A percentile compares a stretch with the other conserved stretches of the same genome.
Conservation (phyloP, 768 basidiomycete species). For the Coprinellus aureogranulatus region DNA sequence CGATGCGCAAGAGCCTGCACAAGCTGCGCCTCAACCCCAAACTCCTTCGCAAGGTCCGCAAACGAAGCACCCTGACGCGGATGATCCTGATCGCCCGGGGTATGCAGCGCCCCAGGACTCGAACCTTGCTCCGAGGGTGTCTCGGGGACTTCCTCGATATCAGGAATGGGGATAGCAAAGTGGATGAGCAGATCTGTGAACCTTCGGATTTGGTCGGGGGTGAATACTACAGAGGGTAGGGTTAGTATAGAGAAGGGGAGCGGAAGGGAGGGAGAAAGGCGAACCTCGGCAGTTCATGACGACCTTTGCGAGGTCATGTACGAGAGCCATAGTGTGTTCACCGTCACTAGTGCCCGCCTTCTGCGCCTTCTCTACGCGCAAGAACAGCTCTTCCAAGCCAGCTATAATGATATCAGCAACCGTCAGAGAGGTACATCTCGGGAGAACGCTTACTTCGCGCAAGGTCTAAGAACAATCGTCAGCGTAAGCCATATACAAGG, state of each 20-base stretch:
- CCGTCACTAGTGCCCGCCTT: conserved; percentile 33
- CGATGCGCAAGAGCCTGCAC: conserved; percentile 68
- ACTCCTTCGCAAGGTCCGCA: conserved; percentile 62
- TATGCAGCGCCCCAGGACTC: background rate
- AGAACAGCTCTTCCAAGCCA: conserved; percentile 55
- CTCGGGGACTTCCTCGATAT: conserved; percentile 1
- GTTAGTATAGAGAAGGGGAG: background rate
- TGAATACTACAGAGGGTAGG: conserved; percentile 51
- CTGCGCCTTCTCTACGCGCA: conserved; percentile 37
- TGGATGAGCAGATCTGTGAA: conserved; percentile 43
- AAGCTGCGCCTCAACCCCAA: conserved; percentile 67
- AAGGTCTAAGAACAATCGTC: conserved; percentile 28
- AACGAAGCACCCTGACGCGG: conserved; percentile 5
- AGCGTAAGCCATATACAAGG: background rate
- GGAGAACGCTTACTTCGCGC: conserved; percentile 36
- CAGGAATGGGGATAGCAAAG: conserved; percentile 18
- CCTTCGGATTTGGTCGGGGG: conserved; percentile 52
- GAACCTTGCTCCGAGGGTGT: background rate
- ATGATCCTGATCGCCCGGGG: background rate
- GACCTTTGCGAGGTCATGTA: conserved; percentile 43
- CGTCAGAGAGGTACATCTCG: no score
- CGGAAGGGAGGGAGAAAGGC: conserved; percentile 10
- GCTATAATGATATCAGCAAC: conserved; percentile 3
- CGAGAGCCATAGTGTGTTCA: conserved; percentile 38
- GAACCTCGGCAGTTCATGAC: conserved; percentile 60